Evolutionary conservation across 2,329 filamentous ascomycete species (phyloP), one percentile per base, ranked within the genome.

Genomic region (Knufia petricola): DNA sequence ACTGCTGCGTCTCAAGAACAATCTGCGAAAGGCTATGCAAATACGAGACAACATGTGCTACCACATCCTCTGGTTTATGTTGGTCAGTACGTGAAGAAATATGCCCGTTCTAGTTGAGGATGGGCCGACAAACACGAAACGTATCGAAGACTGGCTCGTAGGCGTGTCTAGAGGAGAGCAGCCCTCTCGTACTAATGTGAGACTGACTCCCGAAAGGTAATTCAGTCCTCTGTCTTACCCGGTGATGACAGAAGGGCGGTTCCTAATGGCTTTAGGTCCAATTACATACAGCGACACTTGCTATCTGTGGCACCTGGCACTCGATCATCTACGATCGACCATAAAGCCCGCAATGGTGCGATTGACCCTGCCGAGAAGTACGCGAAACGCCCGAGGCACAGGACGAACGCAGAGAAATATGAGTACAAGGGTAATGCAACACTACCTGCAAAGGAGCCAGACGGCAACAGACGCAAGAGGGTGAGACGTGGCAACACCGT

Each of bases 351-450:
- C 38, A 12, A 12, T 7, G 13, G 23, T n/a, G 34, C 41, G 10
- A 9, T 34, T 34, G 54, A 58, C 40, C 42, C 49, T 2, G 31
- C 47, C 24, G 23, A 43, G 10, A 54, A 57, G 31, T 58, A 58
- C 48, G 53, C 52, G 28, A 54, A 52, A 46, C 50, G 51, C 17
- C 48, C 28, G 20, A 52, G 56, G 32, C 47, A 53, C 36, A 58
- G 50, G 39, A 60, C 56, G 10, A 54, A 36, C 50, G 26, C 26
- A 3, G 50, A 59, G 36, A 58, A 39, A 48, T 59, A 58, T 40
- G 51, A 58, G 8, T 52, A 50, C 41, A 56, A 55, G 36, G 36
- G 34, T 17, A n/a, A 40, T 17, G n/a, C 13, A 4, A 30, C 40
- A 28, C 6, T 23, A 19, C 20, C 38, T 6, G 10, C 6, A 23